A percentile compares a stretch with the other conserved stretches of the same genome.
Evolutionary conservation across 306 rosid genomes (phyloP).

Genomic region (Ormosia semicastrata): DNA sequence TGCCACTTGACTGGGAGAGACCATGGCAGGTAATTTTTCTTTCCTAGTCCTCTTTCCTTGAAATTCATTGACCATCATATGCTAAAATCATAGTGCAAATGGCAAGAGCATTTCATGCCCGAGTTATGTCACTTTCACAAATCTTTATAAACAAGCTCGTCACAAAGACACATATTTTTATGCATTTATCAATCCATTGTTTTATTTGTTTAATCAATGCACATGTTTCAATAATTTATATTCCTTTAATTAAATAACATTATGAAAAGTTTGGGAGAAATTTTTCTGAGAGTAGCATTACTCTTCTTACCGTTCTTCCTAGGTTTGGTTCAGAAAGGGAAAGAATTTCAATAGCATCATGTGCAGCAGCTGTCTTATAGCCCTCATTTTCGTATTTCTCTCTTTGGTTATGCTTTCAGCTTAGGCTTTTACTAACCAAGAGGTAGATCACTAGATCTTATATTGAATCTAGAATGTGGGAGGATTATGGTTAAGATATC

Average conservation of each 20-base stretch:
- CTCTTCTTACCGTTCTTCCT: background rate
- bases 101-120: background rate
- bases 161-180: background rate
- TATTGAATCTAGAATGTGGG: background rate
- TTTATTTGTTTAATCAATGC: background rate
- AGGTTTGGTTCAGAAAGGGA: background rate
- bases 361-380: background rate
- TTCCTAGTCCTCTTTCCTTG: background rate
- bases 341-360: background rate
- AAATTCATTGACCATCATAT: background rate
- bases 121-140: background rate
- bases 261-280: background rate
- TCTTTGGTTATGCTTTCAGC: background rate
- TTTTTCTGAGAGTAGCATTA: background rate
- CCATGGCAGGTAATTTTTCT: slow-evolving; percentile 77
- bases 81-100: background rate
- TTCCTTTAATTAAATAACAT: background rate
- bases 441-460: background rate
- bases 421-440: background rate
- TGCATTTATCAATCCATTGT: background rate
- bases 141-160: background rate
- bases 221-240: background rate
- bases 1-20: slow-evolving; percentile 99
- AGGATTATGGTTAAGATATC: background rate
- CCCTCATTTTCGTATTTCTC: background rate